These are phyloP conservation scores for Chalciporus sphaerocephalus DNA, from an alignment of 768 basidiomycete species.

Conservation along the genomic window DNA sequence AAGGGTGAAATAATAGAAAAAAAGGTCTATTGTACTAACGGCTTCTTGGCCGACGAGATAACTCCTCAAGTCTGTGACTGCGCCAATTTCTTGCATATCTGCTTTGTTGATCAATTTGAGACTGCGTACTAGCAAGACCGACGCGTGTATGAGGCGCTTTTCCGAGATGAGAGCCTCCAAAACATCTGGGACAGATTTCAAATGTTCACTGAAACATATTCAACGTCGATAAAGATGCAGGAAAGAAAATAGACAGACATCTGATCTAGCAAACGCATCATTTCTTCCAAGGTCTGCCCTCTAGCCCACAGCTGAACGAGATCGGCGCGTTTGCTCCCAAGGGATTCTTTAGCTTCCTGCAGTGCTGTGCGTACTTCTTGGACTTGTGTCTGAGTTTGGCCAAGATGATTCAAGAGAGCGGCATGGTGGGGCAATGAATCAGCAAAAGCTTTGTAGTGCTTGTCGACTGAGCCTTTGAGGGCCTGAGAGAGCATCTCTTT, in stretches of 20 bases:
- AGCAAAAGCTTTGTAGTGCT: conserved; percentile 91
- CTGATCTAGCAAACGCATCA: conserved; percentile 90
- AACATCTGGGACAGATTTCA: conserved; percentile 87
- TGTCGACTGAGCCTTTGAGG: conserved; percentile 84
- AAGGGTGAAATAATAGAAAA: neutral
- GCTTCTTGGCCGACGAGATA: conserved; percentile 86
- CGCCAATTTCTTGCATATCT: conserved; percentile 96
- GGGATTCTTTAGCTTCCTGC: conserved; percentile 71
- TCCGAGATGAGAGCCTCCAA: conserved; percentile 95
- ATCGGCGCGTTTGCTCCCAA: conserved; percentile 81
- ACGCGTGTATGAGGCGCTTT: conserved; percentile 86
- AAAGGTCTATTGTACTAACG: conserved; percentile 41
- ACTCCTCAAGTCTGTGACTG: conserved; percentile 78
- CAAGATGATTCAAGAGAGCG: conserved; percentile 66
- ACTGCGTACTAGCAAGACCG: conserved; percentile 80
- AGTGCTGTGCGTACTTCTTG: conserved; percentile 64
- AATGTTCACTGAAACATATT: conserved; percentile 59
- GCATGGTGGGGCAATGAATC: conserved; percentile 91
- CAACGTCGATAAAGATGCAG: conserved; percentile 10
- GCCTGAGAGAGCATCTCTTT: conserved; percentile 76
- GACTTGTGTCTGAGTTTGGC: conserved; percentile 70
- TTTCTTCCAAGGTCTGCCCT: conserved; percentile 90
- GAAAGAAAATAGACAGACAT: conserved; percentile 57
- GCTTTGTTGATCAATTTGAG: conserved; percentile 86
- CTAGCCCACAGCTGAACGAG: conserved; percentile 87